These are phyloP conservation scores for Aspergillus sp. DNA, from an alignment of 2,329 filamentous ascomycete species.

Conservation along the genomic window DNA sequence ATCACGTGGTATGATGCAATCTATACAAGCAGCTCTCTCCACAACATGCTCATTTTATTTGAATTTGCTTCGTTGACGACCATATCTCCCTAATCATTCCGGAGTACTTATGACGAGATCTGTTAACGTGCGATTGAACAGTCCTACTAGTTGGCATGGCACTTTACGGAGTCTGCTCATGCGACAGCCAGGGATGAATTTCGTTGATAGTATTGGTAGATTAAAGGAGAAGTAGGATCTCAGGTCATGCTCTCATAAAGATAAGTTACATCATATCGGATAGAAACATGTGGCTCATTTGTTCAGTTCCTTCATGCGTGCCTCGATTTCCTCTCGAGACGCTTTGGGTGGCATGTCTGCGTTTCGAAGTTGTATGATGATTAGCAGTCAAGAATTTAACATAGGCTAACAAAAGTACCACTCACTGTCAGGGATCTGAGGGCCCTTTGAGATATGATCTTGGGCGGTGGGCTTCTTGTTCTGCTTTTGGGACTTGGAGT, in stretches of 20 bases:
- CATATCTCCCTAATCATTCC: background rate
- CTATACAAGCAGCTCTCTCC: background rate
- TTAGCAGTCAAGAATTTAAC: background rate
- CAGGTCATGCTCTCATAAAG: background rate
- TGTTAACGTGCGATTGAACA: no score
- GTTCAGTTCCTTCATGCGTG: slow-evolving; percentile 69
- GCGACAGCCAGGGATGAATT: no score
- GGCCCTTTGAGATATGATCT: slow-evolving; percentile 49
- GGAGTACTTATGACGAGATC: no score
- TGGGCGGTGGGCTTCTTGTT: slow-evolving; percentile 40
- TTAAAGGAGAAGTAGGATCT: background rate
- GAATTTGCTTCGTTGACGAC: background rate
- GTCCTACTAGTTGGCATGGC: no score
- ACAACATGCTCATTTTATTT: background rate
- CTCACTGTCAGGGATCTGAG: slow-evolving; percentile 49
- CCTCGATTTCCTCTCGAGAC: slow-evolving; percentile 69
- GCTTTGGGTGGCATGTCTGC: slow-evolving; percentile 48
- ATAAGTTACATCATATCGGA: background rate
- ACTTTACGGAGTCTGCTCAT: no score
- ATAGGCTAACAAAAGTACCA: background rate
- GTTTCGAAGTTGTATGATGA: background rate
- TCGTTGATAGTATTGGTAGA: background rate
- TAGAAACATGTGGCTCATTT: slow-evolving; percentile 44
- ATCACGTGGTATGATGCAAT: slow-evolving; percentile 33
- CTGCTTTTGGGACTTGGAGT: slow-evolving; percentile 22